Evolutionary conservation across 257 asterid species (phyloP), one percentile per base, ranked within the genome.

Genomic region (Solanum lycopersicoides): DNA sequence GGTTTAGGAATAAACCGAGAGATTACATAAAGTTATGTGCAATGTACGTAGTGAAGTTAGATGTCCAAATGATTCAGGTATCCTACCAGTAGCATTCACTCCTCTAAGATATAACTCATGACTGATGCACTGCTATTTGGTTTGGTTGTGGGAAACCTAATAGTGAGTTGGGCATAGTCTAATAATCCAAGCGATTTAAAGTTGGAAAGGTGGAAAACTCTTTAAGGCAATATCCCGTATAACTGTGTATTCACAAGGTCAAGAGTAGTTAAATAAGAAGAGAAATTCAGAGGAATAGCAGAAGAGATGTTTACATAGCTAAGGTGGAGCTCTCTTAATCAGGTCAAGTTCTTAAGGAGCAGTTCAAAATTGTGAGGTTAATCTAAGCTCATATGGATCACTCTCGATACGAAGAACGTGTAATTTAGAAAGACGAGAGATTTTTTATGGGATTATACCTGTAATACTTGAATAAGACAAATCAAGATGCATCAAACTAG

Each of bases 231-330:
- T 42, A 42, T 0, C 13, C 47, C 47, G 10, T 13, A 4, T 10
- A 42, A 42, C 0, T 42, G 4, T 42, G 45, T 42, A 4, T 0
- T 0, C 3, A 4, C 0, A 42, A 42, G 13, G 0, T 0, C 0
- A 9, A 42, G 1, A 42, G 0, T 9, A 9, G 47, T 42, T 25
- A 90, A 23, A 6, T 87, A 69, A 66, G 84, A 45, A 41, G 92
- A 86, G 14, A 88, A 68, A 71, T 90, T 88, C 2, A 8, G 16
- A 11, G 92, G 91, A 50, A 90, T 15, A 15, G 2, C 21, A 4
- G 92, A 90, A 60, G 83, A 35, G 12, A 90, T 84, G 47, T 53
- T 28, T 23, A 16, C 3, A 53, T 0, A 16, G 1, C 1, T 0
- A 16, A 53, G 21, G 23, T 53, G 0, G 21, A 53, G 23, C 4